Evolutionary conservation across 2,329 filamentous ascomycete species (phyloP), one percentile per base, ranked within the genome.

Genomic region (Microdochium bolleyi): DNA sequence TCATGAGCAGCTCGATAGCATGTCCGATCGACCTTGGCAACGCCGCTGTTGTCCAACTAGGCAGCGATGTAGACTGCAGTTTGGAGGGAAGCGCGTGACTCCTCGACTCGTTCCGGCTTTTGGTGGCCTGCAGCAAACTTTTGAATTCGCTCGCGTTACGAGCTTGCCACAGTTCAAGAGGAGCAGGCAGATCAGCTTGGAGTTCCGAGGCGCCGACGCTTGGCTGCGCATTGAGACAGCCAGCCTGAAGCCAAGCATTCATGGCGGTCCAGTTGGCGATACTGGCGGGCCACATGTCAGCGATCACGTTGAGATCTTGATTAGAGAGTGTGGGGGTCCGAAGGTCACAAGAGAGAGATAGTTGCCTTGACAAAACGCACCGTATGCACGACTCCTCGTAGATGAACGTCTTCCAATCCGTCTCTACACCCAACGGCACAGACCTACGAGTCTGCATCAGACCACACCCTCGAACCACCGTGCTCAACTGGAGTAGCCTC

Each of bases 231-330:
- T 64, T 59, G 48, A 58, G 61, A 51, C 62, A 55, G 49, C 64
- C 59, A 22, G 54, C 49, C 27, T 66, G 61, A 22, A 65, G 62
- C 61, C 62, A 65, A 51, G 65, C 62, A 7, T 54, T 53, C 3
- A 63, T 49, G 9, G 61, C 51, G 2, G 57, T 56, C 61, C 62
- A 64, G 0, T 50, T 57, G 1, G 58, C 59, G 21, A 63, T 53
- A 13, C 64, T 65, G 3, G 19, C 2, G 5, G 3, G 24, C 1
- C 38, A 19, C 13, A 1, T 3, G 11, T n/a, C 4, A 3, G 5
- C 8, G 8, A 2, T 1, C 24, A 10, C 19, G 7, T 27, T 13
- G 4, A 34, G 30, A 34, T 34, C 8, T 34, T 34, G 30, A 34
- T n/a, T n/a, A n/a, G n/a, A 14, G 14, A 34, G 30, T 8, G 30